Conservation (phyloP, 1,139 yeast genomes). For the Saccharomycopsis hybrid region DNA sequence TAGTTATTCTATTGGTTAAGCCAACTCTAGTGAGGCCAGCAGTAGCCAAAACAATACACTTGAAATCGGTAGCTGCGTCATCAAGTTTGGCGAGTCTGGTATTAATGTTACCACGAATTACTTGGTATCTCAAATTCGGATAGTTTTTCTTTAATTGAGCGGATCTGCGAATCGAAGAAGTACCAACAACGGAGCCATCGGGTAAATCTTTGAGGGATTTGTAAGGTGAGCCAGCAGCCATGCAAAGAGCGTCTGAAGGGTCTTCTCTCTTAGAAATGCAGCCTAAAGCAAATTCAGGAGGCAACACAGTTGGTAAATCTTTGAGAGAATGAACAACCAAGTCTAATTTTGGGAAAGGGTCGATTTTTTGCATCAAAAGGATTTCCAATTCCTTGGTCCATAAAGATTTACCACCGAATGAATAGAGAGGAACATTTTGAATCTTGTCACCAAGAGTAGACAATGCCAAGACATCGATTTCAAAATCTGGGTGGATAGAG, state of each 20-base stretch:
- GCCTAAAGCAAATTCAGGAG: conserved; percentile 85
- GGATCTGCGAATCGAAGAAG: conserved; percentile 88
- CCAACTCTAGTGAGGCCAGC: conserved; percentile 83
- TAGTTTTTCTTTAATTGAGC: conserved; percentile 62
- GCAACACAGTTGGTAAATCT: conserved; percentile 90
- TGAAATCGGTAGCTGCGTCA: conserved; percentile 55
- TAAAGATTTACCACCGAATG: conserved; percentile 91
- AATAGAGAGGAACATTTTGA: conserved; percentile 76
- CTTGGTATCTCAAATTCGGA: conserved; percentile 57
- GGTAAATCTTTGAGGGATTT: conserved; percentile 69
- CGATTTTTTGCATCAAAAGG: conserved; percentile 55
- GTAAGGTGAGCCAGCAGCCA: conserved; percentile 63
- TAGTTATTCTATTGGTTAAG: conserved; percentile 63
- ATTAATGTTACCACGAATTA: conserved; percentile 82
- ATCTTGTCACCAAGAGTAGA: conserved; percentile 88
- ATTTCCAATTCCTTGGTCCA: conserved; percentile 96
- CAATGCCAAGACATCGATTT: conserved; percentile 70
- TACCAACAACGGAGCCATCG: conserved; percentile 80
- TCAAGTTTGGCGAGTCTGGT: conserved; percentile 79
- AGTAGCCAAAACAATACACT: conserved; percentile 81
- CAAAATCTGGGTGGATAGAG: conserved; percentile 50
- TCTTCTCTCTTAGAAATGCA: conserved; percentile 82
- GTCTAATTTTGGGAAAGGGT: conserved; percentile 67
- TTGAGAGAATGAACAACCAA: conserved; percentile 89
- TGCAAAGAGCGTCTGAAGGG: conserved; percentile 90